Base-by-base conservation (phyloP, 2,329 filamentous ascomycete species). In the Pseudogymnoascus sp. region DNA sequence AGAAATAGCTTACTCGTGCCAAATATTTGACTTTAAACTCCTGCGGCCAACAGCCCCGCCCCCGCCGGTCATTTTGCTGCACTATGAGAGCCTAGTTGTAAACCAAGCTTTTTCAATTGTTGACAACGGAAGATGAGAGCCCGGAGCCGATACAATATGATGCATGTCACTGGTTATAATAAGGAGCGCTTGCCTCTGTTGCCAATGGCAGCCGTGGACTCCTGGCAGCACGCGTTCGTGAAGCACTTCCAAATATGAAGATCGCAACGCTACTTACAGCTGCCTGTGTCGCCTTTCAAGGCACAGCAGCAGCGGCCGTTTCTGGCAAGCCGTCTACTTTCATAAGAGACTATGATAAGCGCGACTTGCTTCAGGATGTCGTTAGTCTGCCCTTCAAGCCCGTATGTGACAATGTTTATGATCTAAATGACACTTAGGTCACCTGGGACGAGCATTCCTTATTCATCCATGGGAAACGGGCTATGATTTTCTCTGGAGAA, bases 391-490 rank as follows among this genome's bases (percentile, higher is more conserved):
- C 14, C 12, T 35, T n/a, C 2, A 25, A 39, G 12, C 33, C 33
- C 11, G 20, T 58, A 39, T 36, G 33, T 37, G 33, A 58, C 12
- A 6, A 14, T 39, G 6, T 18, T 12, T 18, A 39, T 35, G 25
- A 12, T 22, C 60, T 57, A 57, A 58, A 57, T 18, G 28, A 22
- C 11, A 38, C 37, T 12, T 37, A 65, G 63, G 80, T 89, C 18
- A 89, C 85, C 50, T 91, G 86, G 83, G 88, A 91, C 70, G 79
- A 88, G 41, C 77, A 89, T 65, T 89, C 88, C 0, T 75, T 92
- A 3, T 87, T 86, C 65, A 80, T 92, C 63, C 78, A 81, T 63
- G 88, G 88, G 8, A 82, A 91, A 68, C 80, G 88, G 8, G 75
- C 89, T 47, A 83, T 90, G 69, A 78, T 92, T 36, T 91, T 87